Evolutionary conservation across 768 basidiomycete genomes (phyloP).

Genomic region (Suillus paluster): DNA sequence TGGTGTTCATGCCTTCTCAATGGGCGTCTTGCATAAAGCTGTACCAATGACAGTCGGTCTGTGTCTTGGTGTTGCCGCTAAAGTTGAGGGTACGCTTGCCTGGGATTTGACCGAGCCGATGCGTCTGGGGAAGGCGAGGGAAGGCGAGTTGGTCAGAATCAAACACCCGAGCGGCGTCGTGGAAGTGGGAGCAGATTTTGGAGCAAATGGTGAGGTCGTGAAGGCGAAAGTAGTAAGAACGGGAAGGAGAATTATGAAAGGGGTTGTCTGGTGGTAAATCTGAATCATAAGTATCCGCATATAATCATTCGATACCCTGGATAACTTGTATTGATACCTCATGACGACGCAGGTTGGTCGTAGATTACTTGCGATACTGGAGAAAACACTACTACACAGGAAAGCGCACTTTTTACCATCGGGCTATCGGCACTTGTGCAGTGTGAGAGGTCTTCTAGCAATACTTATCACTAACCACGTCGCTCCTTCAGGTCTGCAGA

Average conservation of each 20-base stretch:
- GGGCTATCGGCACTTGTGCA: too few species aligned
- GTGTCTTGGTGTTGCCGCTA: constrained; percentile 67
- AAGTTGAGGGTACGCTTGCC: constrained; percentile 56
- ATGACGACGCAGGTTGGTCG: too few species aligned
- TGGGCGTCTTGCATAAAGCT: constrained; percentile 74
- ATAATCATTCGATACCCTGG: not conserved
- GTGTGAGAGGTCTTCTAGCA: too few species aligned
- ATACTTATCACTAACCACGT: too few species aligned
- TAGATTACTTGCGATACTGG: too few species aligned
- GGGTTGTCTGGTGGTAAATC: constrained; percentile 65
- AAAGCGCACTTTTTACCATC: too few species aligned
- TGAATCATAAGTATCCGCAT: too few species aligned
- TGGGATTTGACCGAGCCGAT: constrained; percentile 44
- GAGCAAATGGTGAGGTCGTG: constrained; percentile 47
- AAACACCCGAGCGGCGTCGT: constrained; percentile 70
- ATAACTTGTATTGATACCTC: too few species aligned
- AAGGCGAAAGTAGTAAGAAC: constrained; percentile 71
- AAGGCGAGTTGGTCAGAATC: constrained; percentile 48
- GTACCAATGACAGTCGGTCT: constrained; percentile 76
- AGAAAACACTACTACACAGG: too few species aligned
- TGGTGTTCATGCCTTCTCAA: constrained; percentile 62
- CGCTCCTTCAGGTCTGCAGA: too few species aligned
- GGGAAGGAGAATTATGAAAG: constrained; percentile 73
- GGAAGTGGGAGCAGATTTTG: constrained; percentile 65
- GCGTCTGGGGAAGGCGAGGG: constrained; percentile 27